Conservation (phyloP, 768 basidiomycete species). For the Suillus hirtellus region DNA sequence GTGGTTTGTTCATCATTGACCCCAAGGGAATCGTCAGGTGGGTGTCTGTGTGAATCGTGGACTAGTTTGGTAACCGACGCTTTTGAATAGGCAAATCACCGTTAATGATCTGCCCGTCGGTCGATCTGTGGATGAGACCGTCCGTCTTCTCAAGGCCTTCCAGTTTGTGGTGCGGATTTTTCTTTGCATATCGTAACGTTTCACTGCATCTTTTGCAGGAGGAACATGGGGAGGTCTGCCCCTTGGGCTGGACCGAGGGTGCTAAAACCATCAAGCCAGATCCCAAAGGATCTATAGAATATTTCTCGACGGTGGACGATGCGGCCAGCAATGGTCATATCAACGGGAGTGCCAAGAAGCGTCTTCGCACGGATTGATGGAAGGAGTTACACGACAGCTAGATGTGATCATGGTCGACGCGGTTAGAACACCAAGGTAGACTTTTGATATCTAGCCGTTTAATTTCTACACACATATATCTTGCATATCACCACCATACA, state of each 20-base stretch:
- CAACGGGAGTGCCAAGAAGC: constrained; percentile 54
- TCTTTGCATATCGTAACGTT: neutral
- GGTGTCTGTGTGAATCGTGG: neutral
- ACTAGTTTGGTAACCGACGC: neutral
- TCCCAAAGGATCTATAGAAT: constrained; percentile 70
- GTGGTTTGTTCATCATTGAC: constrained; percentile 86
- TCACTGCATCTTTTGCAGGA: constrained; percentile 49
- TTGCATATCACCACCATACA: neutral
- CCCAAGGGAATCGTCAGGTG: constrained; percentile 76
- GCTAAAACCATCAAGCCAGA: constrained; percentile 81
- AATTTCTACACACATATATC: neutral
- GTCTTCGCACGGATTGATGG: constrained; percentile 51
- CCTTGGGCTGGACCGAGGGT: constrained; percentile 86
- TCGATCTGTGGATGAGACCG: constrained; percentile 91
- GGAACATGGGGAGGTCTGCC: constrained; percentile 90
- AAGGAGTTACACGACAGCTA: neutral
- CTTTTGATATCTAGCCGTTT: neutral
- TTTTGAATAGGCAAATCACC: constrained; percentile 66
- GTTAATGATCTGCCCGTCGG: constrained; percentile 94
- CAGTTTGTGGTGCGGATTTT: constrained; percentile 68
- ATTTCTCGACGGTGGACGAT: constrained; percentile 48
- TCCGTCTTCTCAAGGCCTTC: constrained; percentile 92
- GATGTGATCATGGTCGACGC: neutral
- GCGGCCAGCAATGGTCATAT: constrained; percentile 32
- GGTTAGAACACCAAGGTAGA: too few relatives aligned